Evolutionary conservation across 225 moss, liverwort and hornwort genomes (phyloP).

Genomic region (Sphagnum contortum): DNA sequence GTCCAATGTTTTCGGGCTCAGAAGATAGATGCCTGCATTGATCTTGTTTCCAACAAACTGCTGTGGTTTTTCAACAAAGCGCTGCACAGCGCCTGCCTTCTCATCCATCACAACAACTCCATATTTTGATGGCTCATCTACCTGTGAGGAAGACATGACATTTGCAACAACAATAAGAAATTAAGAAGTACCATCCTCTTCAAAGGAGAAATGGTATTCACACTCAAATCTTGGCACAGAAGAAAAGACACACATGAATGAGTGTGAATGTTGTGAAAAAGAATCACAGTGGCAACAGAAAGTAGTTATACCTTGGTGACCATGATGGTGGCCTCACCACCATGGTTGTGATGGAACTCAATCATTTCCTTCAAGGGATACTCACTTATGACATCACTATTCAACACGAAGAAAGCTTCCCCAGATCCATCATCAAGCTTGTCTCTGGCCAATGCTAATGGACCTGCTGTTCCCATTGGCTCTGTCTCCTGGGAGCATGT

Average conservation of each 20-base stretch:
- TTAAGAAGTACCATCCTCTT: no score
- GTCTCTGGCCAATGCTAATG: slow-evolving; percentile 49
- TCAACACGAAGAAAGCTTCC: slow-evolving; percentile 52
- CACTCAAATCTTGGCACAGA: no score
- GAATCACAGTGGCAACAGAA: no score
- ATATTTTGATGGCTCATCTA: slow-evolving; percentile 59
- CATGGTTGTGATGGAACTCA: slow-evolving; percentile 37
- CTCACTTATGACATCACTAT: slow-evolving; percentile 60
- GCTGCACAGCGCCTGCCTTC: slow-evolving; percentile 33
- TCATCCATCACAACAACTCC: slow-evolving; percentile 58
- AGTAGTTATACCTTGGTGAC: slow-evolving; percentile 39
- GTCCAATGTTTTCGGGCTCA: slow-evolving; percentile 34
- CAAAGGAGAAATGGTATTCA: no score
- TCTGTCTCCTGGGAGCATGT: slow-evolving; percentile 51
- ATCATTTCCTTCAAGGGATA: slow-evolving; percentile 55
- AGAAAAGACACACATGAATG: no score
- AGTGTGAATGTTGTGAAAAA: no score
- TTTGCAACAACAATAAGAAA: no score
- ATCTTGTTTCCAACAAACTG: slow-evolving; percentile 56
- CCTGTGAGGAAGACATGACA: slow-evolving; percentile 12
- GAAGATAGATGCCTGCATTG: slow-evolving; percentile 56
- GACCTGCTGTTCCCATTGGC: slow-evolving; percentile 62
- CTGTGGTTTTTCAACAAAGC: slow-evolving; percentile 50
- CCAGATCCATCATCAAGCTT: slow-evolving; percentile 56
- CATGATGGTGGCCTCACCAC: slow-evolving; percentile 56